Evolutionary conservation across 768 basidiomycete genomes (phyloP).

Genomic region (Megacollybia marginata): DNA sequence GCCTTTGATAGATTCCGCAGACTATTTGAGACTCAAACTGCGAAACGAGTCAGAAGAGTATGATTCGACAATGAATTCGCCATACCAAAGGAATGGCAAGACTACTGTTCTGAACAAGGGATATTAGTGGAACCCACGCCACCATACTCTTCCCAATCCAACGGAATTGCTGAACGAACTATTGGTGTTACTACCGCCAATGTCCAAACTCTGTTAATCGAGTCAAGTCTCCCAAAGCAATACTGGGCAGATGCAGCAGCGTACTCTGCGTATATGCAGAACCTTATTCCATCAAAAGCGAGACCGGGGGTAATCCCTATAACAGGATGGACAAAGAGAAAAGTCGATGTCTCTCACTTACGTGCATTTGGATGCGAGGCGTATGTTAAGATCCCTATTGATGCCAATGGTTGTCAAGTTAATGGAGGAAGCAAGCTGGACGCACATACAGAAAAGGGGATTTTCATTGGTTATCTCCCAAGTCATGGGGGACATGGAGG

Average conservation of each 20-base stretch:
- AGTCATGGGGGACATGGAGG: background rate
- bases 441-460: background rate
- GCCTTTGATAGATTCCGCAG: constrained; percentile 2
- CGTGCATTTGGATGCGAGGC: constrained; percentile 1
- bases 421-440: background rate
- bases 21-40: background rate
- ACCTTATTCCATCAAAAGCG: background rate
- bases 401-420: constrained; percentile 1
- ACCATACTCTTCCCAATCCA: constrained; percentile 18
- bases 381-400: background rate
- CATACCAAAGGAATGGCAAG: too few species aligned
- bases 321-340: background rate
- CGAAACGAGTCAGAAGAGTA: constrained; percentile 10
- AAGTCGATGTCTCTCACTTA: background rate
- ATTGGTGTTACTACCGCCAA: constrained; percentile 10
- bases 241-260: background rate
- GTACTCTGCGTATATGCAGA: background rate
- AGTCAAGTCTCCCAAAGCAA: background rate
- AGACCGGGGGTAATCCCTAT: background rate
- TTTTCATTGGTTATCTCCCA: background rate
- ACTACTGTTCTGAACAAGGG: constrained; percentile 7
- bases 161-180: constrained; percentile 8
- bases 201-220: background rate
- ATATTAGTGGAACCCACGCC: constrained; percentile 12
- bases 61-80: constrained; percentile 9